Conservation (phyloP, 1,284 basidiomycete species). For the Ceratobasidium sp. region DNA sequence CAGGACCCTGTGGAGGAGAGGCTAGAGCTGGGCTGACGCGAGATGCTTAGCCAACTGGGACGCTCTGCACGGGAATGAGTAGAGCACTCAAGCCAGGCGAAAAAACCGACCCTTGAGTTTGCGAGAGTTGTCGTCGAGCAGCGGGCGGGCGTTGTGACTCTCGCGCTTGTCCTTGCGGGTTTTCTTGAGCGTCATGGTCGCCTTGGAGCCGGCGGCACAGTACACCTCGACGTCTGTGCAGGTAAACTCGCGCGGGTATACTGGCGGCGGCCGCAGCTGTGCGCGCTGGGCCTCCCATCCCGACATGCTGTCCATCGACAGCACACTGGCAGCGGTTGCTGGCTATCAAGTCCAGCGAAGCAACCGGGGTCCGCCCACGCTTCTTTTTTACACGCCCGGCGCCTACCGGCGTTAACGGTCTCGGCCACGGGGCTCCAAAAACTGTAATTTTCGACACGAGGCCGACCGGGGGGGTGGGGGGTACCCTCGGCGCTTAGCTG, state of each 20-base stretch:
- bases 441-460: no score
- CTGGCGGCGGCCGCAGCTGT: conserved; percentile 15
- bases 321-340: neutral
- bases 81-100: conserved; percentile 2
- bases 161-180: conserved; percentile 31
- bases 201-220: conserved; percentile 20
- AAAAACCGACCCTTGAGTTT: conserved; percentile 65
- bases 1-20: conserved; percentile 61
- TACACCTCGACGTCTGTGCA: conserved; percentile 31
- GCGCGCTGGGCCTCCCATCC: conserved; percentile 34
- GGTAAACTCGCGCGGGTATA: conserved; percentile 28
- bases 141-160: conserved; percentile 2
- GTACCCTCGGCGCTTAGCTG: no score
- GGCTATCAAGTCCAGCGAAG: neutral
- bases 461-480: no score
- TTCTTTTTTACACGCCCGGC: neutral
- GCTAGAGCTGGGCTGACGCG: conserved; percentile 55
- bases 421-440: no score
- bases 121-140: conserved; percentile 52
- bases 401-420: neutral
- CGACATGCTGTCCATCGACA: conserved; percentile 20
- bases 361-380: neutral
- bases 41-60: conserved; percentile 67
- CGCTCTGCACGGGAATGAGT: conserved; percentile 59
- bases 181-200: conserved; percentile 26